Percentiles rank a stretch among this genome's conserved stretches.
Evolutionary conservation across 2,329 filamentous ascomycete genomes (phyloP).

Genomic region (Xylariaceae sp.): DNA sequence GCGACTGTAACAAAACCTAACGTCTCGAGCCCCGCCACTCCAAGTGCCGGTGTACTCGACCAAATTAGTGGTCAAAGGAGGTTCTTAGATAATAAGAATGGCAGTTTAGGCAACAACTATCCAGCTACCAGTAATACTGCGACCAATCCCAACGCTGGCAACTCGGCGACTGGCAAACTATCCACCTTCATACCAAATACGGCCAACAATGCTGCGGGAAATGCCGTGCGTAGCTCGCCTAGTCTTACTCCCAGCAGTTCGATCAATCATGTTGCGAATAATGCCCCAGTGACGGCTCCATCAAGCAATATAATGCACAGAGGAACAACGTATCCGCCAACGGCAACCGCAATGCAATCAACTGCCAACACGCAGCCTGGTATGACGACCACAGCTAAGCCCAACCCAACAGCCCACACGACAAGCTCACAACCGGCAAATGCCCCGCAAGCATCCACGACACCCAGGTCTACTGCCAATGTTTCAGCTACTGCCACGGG

Average conservation of each 20-base stretch:
- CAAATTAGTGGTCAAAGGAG: conserved; percentile 26
- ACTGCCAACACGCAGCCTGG: no score
- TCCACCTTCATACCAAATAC: neutral
- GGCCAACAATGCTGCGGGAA: neutral
- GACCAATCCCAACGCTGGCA: neutral
- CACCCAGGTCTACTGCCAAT: neutral
- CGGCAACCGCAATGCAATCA: no score
- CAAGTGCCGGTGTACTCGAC: conserved; percentile 27
- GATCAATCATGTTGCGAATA: neutral
- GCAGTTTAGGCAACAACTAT: neutral
- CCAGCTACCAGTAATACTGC: neutral
- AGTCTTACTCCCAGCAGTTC: neutral
- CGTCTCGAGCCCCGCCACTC: conserved; percentile 21
- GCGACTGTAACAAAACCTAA: conserved; percentile 14
- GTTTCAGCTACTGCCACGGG: neutral
- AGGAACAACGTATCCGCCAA: neutral
- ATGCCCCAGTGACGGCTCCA: neutral
- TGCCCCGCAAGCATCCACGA: no score
- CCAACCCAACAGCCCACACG: no score
- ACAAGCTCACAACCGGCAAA: no score
- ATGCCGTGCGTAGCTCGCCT: neutral
- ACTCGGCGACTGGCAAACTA: no score
- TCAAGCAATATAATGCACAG: neutral
- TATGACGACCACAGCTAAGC: no score
- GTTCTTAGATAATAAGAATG: conserved; percentile 7